phyloP scores from a whole-genome alignment of 2,329 filamentous ascomycete genomes.

The Cryoendolithus antarcticus region DNA sequence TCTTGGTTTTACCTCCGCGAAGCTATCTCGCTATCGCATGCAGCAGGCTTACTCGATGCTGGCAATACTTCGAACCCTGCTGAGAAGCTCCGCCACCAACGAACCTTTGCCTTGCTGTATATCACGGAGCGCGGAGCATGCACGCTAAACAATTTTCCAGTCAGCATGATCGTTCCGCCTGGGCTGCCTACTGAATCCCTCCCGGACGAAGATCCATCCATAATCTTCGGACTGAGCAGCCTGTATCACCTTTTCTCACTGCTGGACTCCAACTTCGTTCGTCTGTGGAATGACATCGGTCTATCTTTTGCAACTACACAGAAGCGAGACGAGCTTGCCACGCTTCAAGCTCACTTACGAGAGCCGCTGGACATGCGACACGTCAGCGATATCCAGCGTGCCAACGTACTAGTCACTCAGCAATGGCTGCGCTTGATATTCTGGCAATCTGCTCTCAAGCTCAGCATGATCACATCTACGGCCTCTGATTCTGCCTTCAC shows the following conservation, averaged over 20 bases:
- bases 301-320: neutral
- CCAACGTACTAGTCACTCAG: constrained; percentile 9
- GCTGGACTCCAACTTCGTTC: constrained; percentile 8
- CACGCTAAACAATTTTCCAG: constrained; percentile 8
- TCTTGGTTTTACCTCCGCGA: constrained; percentile 11
- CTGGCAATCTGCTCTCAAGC: constrained; percentile 10
- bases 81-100: constrained; percentile 5
- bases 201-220: constrained; percentile 6
- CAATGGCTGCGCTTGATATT: constrained; percentile 12
- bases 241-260: constrained; percentile 9
- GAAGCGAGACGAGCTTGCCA: constrained; percentile 3
- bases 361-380: constrained; percentile 5
- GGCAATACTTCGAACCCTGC: neutral
- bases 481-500: constrained; percentile 8
- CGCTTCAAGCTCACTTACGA: constrained; percentile 6
- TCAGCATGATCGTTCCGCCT: constrained; percentile 7
- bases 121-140: constrained; percentile 10
- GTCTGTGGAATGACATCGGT: constrained; percentile 6
- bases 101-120: constrained; percentile 9
- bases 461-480: constrained; percentile 7
- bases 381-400: constrained; percentile 8
- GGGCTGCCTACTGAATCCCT: constrained; percentile 1
- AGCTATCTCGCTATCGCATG: constrained; percentile 8
- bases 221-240: constrained; percentile 6
- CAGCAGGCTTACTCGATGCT: neutral